Base-by-base conservation (phyloP, 129 eudicot genomes). In the Kitagawia praeruptora region DNA sequence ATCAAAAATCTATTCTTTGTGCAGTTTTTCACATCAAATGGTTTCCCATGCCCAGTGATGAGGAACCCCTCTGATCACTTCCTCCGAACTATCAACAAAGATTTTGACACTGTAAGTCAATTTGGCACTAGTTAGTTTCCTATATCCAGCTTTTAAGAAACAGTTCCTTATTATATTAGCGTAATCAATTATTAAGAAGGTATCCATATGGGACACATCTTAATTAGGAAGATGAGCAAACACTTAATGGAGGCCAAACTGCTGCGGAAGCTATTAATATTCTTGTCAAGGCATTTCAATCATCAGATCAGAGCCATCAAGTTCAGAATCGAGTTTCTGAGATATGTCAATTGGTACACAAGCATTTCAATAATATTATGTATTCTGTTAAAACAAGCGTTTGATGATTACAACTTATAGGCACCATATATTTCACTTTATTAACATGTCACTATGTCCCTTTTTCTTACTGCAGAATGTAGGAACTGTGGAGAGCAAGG, bases 41-140 rank as follows among this genome's bases (percentile, higher is more conserved):
- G 97, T 34, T 91, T 89, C 85, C 93, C 89, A 3, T 93, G 97
- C 77, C 95, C 95, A 27, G 11, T 84, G 49, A 83, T 91, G 85
- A 88, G 87, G 79, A 93, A 89, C 82, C 98, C 97, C 27, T 89
- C 98, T 4, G 98, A 93, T 75, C 98, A 93, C 81, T 93, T 78
- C 83, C 87, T 93, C 28, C 81, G 91, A 78, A 93, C 92, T 34
- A 83, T 91, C 13, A 93, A 93, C 85, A 88, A 83, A 80, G 97
- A 93, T 83, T 93, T 93, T 80, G 97, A 93, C 64, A 79, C 47
- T 70, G 96, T 93, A 82, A 75, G 84, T 71, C 74, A 53, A 7
- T 38, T 0, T 39, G 25, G 42, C 19, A 6, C 47, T 45, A 66
- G 4, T 16, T 77, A 19, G 10, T 46, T 53, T 70, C 31, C 44